Base-by-base conservation (phyloP, 2,329 filamentous ascomycete species). In the Xylaria sp. region DNA sequence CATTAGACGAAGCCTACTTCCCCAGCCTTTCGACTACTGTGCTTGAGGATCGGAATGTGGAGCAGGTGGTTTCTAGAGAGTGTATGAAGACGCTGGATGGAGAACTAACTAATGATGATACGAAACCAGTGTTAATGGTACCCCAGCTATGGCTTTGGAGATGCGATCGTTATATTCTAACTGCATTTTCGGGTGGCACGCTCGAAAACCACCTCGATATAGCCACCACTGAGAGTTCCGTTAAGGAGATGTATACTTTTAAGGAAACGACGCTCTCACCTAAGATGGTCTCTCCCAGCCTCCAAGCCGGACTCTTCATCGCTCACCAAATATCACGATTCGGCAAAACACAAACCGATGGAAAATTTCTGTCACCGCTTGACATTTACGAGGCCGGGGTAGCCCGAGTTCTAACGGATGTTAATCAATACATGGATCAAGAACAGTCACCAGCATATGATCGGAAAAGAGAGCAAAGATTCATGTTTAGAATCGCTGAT, bases 1-100 rank as follows among this genome's bases (percentile, higher is more conserved):
- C 61, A 25, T 33, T 63, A 43, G 61, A 63, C 33, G 61, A 63
- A 19, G n/a, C 21, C 13, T 63, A 63, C 51, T 63, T 53, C 35
- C 57, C 61, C 1, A 53, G 44, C 13, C 57, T 63, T n/a, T 17
- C 51, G 7, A 3, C 9, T 7, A 13, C 40, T 1, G 23, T 1
- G 1, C 52, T 60, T 5, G 27, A 37, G 1, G 5, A 11, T 48
- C 52, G 61, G 33, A 51, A 63, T 17, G 4, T 48, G 1, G 37
- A 11, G 9, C 61, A 63, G 43, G 57, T 63, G 1, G 52, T 63
- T 31, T 44, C 52, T 17, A 53, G 46, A 51, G 49, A 63, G 25
- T n/a, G 17, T n/a, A 21, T n/a, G 0, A 8, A 37, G 38, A 21
- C 33, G 2, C 13, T n/a, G 10, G 11, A 31, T 37, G 31, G 2